Base-by-base conservation (phyloP, 169 alveolate genomes). In the Cystoisospora suis region DNA sequence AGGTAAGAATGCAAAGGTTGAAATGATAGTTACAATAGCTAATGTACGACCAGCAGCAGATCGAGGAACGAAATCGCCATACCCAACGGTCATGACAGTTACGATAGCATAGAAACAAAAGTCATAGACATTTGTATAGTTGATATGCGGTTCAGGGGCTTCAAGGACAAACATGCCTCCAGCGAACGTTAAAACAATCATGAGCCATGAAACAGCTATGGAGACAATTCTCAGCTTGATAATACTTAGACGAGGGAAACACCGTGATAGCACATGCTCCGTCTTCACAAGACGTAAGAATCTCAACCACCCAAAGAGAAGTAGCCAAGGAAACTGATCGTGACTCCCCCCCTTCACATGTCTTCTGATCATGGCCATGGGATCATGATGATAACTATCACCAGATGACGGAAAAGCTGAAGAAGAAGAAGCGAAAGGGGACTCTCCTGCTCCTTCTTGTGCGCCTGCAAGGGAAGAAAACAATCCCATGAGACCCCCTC, bases 131-230 rank as follows among this genome's bases (percentile, higher is more conserved):
- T 75, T 88, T 42, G 70, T 44, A 61, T 83, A 83, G 77, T 83
- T 83, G 32, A 58, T n/a, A 15, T 40, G 44, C 0, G 80, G 81
- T 23, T 75, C 89, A 0, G 94, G 94, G 3, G 94, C 89, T 27
- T 92, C 94, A 29, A 92, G 80, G 23, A 92, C 86, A n/a, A 92
- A 92, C 49, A 92, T 92, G 65, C 92, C 93, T n/a, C 94, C 94
- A 3, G 94, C 94, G 47, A 85, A 88, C 58, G 94, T 92, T 45
- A 92, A 47, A 29, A 92, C 89, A n/a, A 92, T 89, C 61, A 92
- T 89, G 53, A 70, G 72, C 93, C 92, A 53, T 58, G 87, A 83
- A 61, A 83, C 90, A 15, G 45, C 79, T 47, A 83, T 83, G 23
- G 90, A 83, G 23, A 83, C 80, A 17, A 83, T 58, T 40, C 90